phyloP scores from a whole-genome alignment of 768 basidiomycete species.

The Rhodotorula sphaerocarpa region DNA sequence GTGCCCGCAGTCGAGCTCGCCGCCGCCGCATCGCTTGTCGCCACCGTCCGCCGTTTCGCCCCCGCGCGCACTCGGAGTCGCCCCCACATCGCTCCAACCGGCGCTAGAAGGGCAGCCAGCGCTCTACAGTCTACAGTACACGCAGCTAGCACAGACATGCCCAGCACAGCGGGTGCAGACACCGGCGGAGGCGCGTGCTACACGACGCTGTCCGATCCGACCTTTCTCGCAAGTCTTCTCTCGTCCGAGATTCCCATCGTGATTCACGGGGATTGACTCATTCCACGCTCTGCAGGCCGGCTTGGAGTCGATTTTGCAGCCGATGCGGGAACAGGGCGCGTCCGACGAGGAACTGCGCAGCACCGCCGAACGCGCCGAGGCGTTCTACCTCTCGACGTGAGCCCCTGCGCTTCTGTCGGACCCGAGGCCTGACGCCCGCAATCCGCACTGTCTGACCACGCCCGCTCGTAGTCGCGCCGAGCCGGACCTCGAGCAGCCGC shows the following conservation, averaged over 20 bases:
- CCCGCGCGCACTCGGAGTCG: no score
- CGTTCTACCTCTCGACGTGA: conserved; percentile 8
- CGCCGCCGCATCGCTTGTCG: no score
- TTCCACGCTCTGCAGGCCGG: conserved; percentile 5
- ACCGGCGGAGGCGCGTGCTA: neutral
- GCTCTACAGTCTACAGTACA: no score
- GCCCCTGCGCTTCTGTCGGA: neutral
- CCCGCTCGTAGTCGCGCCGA: neutral
- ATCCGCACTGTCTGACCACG: no score
- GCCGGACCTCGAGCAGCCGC: neutral
- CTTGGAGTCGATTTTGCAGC: conserved; percentile 22
- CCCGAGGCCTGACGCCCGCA: no score
- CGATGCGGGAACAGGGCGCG: conserved; percentile 20
- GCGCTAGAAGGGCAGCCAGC: no score
- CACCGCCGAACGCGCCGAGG: conserved; percentile 23
- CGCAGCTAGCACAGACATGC: no score
- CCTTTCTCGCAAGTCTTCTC: conserved; percentile 5
- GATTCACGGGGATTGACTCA: neutral
- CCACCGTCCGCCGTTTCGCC: no score
- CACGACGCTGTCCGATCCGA: neutral
- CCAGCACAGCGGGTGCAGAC: no score
- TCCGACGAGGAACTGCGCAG: conserved; percentile 19
- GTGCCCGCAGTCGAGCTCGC: no score
- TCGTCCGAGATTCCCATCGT: no score
- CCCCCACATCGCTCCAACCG: no score